Percentiles rank a stretch among this genome's conserved stretches.
Evolutionary conservation across 2,329 filamentous ascomycete genomes (phyloP).

Genomic region (Fusarium sp.): DNA sequence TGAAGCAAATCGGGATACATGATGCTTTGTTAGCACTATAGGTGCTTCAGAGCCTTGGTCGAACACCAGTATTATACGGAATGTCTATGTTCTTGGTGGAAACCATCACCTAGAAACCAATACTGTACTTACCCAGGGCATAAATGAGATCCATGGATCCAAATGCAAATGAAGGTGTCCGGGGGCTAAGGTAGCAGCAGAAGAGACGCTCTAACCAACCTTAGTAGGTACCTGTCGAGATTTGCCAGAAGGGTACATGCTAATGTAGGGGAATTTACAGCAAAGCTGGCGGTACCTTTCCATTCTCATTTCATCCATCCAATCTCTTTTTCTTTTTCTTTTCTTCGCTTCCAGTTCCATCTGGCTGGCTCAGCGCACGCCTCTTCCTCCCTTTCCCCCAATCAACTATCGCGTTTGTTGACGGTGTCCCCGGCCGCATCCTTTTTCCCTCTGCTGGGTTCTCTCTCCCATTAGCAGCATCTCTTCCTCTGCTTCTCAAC

Average conservation of each 20-base stretch:
- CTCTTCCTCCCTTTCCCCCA: constrained; percentile 31
- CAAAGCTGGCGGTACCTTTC: constrained; percentile 24
- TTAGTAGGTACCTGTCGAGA: constrained; percentile 16
- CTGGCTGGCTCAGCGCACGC: constrained; percentile 32
- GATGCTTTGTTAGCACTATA: background rate
- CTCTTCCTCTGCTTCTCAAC: constrained; percentile 31
- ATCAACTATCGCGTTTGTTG: constrained; percentile 27
- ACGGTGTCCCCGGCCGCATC: constrained; percentile 43
- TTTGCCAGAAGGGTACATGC: constrained; percentile 24
- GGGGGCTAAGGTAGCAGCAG: constrained; percentile 31
- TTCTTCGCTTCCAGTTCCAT: constrained; percentile 38
- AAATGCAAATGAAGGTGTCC: constrained; percentile 34
- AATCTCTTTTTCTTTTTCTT: constrained; percentile 39
- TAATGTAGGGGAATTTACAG: constrained; percentile 1
- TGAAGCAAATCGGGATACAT: background rate
- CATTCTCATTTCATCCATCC: constrained; percentile 26
- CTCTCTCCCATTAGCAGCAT: constrained; percentile 25
- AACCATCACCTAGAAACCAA: constrained; percentile 1
- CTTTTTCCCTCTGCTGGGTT: constrained; percentile 5
- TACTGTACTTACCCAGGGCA: constrained; percentile 13
- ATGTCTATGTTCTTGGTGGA: constrained; percentile 4
- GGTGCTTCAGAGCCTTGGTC: background rate
- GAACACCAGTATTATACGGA: background rate
- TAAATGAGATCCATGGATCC: constrained; percentile 23
- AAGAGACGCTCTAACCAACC: constrained; percentile 30